These are phyloP conservation scores for Rheum nobile DNA, from an alignment of 148 eudicot genomes.

Conservation along the genomic window DNA sequence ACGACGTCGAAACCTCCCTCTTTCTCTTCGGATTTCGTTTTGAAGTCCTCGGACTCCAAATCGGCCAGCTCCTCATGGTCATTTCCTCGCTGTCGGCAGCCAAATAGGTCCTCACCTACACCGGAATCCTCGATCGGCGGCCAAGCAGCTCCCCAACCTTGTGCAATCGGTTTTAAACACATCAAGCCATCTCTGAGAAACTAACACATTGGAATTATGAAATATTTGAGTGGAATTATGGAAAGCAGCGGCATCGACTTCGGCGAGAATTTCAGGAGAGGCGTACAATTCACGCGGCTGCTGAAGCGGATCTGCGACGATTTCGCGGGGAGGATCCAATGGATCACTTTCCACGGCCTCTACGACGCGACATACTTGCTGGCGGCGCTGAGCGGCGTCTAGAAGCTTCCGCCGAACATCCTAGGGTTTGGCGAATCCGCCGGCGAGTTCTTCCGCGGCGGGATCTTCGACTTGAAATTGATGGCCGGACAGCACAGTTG, in stretches of 20 bases:
- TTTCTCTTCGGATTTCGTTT: too few species aligned
- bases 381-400: neutral
- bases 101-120: too few species aligned
- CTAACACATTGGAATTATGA: too few species aligned
- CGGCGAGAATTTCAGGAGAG: neutral
- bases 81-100: too few species aligned
- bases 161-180: too few species aligned
- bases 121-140: too few species aligned
- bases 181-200: too few species aligned
- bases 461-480: neutral
- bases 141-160: too few species aligned
- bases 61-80: too few species aligned
- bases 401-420: neutral
- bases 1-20: too few species aligned
- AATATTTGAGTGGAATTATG: too few species aligned
- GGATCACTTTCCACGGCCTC: slow-evolving; percentile 7
- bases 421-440: neutral
- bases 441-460: neutral
- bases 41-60: too few species aligned
- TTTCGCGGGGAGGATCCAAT: neutral
- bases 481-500: neutral
- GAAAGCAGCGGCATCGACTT: neutral
- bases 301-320: neutral
- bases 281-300: neutral
- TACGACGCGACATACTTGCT: slow-evolving; percentile 4